Base-by-base conservation (phyloP, 2,329 filamentous ascomycete species). In the Fusarium xylarioides region DNA sequence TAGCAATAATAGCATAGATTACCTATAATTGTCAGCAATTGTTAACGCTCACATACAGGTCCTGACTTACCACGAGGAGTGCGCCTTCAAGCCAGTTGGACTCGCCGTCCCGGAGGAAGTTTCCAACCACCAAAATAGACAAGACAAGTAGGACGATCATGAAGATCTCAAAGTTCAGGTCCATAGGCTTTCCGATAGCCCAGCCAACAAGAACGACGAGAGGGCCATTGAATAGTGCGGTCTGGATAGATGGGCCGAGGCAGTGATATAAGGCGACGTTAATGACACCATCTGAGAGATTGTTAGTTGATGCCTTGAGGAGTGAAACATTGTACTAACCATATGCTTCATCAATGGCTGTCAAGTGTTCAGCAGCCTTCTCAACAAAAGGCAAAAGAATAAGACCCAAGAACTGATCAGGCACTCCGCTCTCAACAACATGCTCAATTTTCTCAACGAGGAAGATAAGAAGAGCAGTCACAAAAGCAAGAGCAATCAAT, bases 11-110 rank as follows among this genome's bases (percentile, higher is more conserved):
- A 9, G 83, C 74, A 70, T 86, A 86, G 8, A 85, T 79, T 35
- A 82, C 70, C 80, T 82, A 12, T 7, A 8, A 6, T 2, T 4
- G 28, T 78, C 35, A 78, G 69, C 3, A 9, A 1, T 0, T 0
- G 2, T 15, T 0, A 2, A 4, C 21, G 2, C 14, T 7, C 12
- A 2, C 3, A 8, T 4, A 1, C 19, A 7, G 8, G 1, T 12
- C 14, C 5, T 15, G 10, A 74, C 78, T 55, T 69, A 92, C 85
- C 43, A 95, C 89, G 71, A 91, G 91, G 18, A 95, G 85, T 16
- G 86, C 87, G 4, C 93, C 93, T 79, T 95, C 93, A 3, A 95
- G 86, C 78, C 93, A 95, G 78, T 94, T 94, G 34, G 89, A 92
- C 81, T 93, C 92, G 53, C 90, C 89, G 74, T 95, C 93, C 28